Conservation (phyloP, 2,329 filamentous ascomycete genomes). For the Plenodomus biglobosus region DNA sequence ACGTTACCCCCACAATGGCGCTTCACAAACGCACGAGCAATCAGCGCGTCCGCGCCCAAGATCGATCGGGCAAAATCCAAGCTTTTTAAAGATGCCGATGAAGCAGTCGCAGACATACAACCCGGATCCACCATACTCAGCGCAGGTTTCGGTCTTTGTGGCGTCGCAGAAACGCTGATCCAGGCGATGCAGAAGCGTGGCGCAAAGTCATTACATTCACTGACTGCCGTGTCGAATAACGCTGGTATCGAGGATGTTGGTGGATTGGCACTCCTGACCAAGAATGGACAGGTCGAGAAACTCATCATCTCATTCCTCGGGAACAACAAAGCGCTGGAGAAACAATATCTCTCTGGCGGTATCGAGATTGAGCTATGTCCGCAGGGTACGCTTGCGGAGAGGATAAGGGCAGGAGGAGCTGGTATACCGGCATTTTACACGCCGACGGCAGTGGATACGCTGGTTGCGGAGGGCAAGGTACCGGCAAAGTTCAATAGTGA, state of each 20-base stretch:
- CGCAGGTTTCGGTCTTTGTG: slow-evolving; percentile 45
- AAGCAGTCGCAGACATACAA: slow-evolving; percentile 43
- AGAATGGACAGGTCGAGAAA: slow-evolving; percentile 69
- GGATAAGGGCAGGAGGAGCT: slow-evolving; percentile 70
- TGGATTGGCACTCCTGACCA: slow-evolving; percentile 68
- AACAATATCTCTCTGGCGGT: slow-evolving; percentile 70
- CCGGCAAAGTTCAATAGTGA: slow-evolving; percentile 62
- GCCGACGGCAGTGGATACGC: slow-evolving; percentile 66
- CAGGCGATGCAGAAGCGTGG: slow-evolving; percentile 39
- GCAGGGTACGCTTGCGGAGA: slow-evolving; percentile 72
- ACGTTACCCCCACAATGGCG: slow-evolving; percentile 23
- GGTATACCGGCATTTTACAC: slow-evolving; percentile 83
- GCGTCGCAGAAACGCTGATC: slow-evolving; percentile 45
- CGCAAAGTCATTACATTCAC: slow-evolving; percentile 36
- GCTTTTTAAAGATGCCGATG: slow-evolving; percentile 41
- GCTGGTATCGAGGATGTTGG: slow-evolving; percentile 67
- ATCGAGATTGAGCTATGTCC: slow-evolving; percentile 76
- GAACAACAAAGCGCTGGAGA: slow-evolving; percentile 74
- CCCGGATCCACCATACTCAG: slow-evolving; percentile 43
- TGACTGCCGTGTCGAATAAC: slow-evolving; percentile 81
- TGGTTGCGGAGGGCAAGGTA: slow-evolving; percentile 68
- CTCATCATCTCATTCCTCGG: slow-evolving; percentile 78
- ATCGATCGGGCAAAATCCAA: slow-evolving; percentile 43
- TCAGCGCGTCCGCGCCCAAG: slow-evolving; percentile 28
- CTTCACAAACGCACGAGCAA: slow-evolving; percentile 25